Evolutionary conservation across 345 rosid genomes (phyloP).

Genomic region (Schrenkiella parvula): DNA sequence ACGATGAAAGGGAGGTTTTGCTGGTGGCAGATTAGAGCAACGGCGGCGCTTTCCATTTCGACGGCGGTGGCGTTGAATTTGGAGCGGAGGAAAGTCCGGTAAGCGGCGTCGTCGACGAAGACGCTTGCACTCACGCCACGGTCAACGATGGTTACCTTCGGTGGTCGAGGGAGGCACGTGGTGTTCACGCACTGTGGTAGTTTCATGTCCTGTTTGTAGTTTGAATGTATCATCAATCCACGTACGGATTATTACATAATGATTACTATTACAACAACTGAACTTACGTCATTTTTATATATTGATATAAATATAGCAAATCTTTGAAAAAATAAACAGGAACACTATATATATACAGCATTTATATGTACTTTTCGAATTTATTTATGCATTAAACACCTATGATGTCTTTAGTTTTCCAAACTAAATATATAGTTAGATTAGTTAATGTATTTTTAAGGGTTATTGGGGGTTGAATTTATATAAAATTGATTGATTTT

Average conservation of each 20-base stretch:
- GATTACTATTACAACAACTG: neutral
- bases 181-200: conserved; percentile 51
- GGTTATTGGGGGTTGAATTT: too few relatives aligned
- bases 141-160: conserved; percentile 44
- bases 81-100: conserved; percentile 42
- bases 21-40: conserved; percentile 54
- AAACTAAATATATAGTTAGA: neutral
- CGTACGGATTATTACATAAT: neutral
- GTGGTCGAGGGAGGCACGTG: conserved; percentile 57
- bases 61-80: conserved; percentile 59
- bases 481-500: too few relatives aligned
- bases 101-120: conserved; percentile 60
- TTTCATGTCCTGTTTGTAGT: conserved; percentile 35
- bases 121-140: conserved; percentile 50
- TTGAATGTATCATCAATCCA: neutral
- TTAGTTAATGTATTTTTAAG: neutral
- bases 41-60: conserved; percentile 73
- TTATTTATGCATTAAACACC: too few relatives aligned
- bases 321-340: too few relatives aligned
- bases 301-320: neutral
- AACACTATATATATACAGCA: neutral
- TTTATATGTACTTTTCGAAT: neutral
- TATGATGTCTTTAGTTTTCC: neutral
- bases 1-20: conserved; percentile 50
- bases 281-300: neutral